A percentile compares a stretch with the other conserved stretches of the same genome.
Evolutionary conservation across 2,329 filamentous ascomycete genomes (phyloP).

Genomic region (Thelonectria rubi): DNA sequence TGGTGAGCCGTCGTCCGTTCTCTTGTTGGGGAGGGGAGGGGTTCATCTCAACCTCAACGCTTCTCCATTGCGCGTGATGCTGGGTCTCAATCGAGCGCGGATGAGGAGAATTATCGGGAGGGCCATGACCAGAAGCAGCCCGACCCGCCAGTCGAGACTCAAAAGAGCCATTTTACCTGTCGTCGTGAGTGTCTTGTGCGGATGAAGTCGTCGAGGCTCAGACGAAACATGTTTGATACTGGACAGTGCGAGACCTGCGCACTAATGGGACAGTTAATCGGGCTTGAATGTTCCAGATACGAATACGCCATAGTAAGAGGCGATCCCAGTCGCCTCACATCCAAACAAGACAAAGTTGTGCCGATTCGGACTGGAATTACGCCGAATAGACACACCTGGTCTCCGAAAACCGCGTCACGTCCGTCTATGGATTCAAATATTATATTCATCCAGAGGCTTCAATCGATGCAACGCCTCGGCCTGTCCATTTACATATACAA

Average conservation of each 20-base stretch:
- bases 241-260: neutral
- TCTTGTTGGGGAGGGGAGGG: neutral
- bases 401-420: too few species aligned
- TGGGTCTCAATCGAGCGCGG: slow-evolving; percentile 11
- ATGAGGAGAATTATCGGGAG: slow-evolving; percentile 1
- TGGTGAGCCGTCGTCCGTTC: neutral
- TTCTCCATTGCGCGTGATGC: slow-evolving; percentile 34
- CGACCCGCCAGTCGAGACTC: slow-evolving; percentile 11
- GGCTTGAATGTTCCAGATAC: neutral
- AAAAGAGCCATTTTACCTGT: slow-evolving; percentile 30
- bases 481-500: neutral
- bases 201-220: slow-evolving; percentile 5
- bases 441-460: neutral
- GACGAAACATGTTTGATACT: neutral
- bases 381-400: too few species aligned
- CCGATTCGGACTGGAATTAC: neutral
- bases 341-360: too few species aligned
- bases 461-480: neutral
- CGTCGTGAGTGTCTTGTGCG: neutral
- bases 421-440: too few species aligned
- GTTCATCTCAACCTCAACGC: slow-evolving; percentile 25
- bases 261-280: neutral
- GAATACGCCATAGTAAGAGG: neutral
- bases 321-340: too few species aligned
- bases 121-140: neutral